Base-by-base conservation (phyloP, 768 basidiomycete species). In the Termitomyces bulborhizus region DNA sequence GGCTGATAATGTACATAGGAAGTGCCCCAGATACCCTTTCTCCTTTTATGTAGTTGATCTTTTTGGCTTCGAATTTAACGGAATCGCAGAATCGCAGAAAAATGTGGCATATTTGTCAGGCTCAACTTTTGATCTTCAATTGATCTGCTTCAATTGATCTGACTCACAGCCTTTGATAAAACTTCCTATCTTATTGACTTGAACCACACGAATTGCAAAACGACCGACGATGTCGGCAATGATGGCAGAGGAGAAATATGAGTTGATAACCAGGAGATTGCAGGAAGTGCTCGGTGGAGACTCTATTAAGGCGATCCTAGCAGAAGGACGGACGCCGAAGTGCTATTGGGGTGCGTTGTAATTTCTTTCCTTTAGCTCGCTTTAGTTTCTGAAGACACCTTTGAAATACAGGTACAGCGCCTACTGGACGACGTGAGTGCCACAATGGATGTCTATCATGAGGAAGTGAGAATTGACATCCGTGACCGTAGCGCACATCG, bases 201-300 rank as follows among this genome's bases (percentile, higher is more conserved):
- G 16, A 24, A 31, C 21, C 9, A 16, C 2, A 37, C 16, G 5
- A 34, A 15, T 2, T n/a, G 21, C 46, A 43, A n/a, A 55, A 18
- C 32, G 26, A 12, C 12, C 5, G 21, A 55, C 53, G 21, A 61
- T 61, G 60, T 40, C 58, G n/a, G 41, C 41, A 37, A 37, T 18
- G 32, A 68, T 70, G 15, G 57, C 74, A 24, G 79, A 79, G 40
- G 73, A 79, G 57, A 86, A 80, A 66, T 95, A 80, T 74, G 80
- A 89, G 26, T 73, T 97, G 44, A 95, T 99, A 55, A 95, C 91
- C 1, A 75, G 95, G 48, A 74, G 88, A 61, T 69, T 98, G 31
- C 84, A 90, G 60, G 97, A 99, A 69, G 86, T 90, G 4, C 83
- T 98, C 3, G 90, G 93, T 24, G 91, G 78, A 2, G 94, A 96